These are phyloP conservation scores for Malus hybrid DNA, from an alignment of 331 rosid genomes.

Conservation along the genomic window DNA sequence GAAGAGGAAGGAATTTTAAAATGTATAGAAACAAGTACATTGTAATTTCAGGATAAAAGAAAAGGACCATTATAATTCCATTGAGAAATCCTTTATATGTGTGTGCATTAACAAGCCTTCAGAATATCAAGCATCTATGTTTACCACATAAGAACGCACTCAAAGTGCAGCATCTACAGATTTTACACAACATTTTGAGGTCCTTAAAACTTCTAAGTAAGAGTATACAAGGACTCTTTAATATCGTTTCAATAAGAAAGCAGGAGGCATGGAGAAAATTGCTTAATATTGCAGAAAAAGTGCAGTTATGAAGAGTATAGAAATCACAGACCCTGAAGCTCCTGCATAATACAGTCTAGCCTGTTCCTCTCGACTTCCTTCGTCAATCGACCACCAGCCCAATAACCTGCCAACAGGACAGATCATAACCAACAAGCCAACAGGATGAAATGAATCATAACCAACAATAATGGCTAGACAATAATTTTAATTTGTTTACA, in stretches of 20 bases:
- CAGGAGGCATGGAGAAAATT: neutral
- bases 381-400: conserved; percentile 96
- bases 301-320: neutral
- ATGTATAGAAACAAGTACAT: too few relatives aligned
- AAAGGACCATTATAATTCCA: neutral
- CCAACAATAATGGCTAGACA: conserved; percentile 2
- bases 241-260: neutral
- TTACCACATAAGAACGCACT: too few relatives aligned
- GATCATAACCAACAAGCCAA: neutral
- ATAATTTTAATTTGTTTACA: neutral
- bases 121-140: neutral
- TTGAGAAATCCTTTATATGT: neutral
- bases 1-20: neutral
- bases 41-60: neutral
- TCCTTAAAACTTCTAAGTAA: neutral
- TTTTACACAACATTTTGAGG: neutral
- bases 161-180: neutral
- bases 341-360: conserved; percentile 65
- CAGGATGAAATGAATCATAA: neutral
- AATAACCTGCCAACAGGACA: conserved; percentile 41
- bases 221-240: neutral
- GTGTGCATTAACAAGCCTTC: neutral
- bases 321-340: conserved; percentile 52
- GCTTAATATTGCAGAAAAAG: conserved; percentile 7
- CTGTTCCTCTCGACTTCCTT: conserved; percentile 81